A percentile compares a stretch with the other conserved stretches of the same genome.
These are phyloP conservation scores for Aspergillus awamori DNA, from an alignment of 2,329 filamentous ascomycete genomes.

Conservation along the genomic window DNA sequence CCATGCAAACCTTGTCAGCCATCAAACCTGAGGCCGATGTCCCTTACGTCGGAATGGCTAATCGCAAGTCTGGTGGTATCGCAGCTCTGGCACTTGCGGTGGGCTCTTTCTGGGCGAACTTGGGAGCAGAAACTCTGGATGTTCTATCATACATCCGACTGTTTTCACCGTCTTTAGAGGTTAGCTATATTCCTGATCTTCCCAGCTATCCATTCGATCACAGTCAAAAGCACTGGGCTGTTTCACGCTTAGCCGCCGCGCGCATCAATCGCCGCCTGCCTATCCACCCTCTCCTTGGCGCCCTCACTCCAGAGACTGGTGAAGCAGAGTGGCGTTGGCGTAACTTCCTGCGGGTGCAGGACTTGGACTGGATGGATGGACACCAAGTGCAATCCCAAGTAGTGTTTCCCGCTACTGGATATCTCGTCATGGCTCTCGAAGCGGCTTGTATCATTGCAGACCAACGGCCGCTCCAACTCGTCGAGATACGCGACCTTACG, in stretches of 20 bases:
- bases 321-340: slow-evolving; percentile 42
- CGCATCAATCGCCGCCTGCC: not conserved
- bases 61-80: slow-evolving; percentile 2
- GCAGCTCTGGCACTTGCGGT: slow-evolving; percentile 2
- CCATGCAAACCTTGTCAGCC: slow-evolving; percentile 12
- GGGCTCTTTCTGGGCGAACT: slow-evolving; percentile 12
- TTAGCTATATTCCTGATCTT: slow-evolving; percentile 11
- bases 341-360: slow-evolving; percentile 45
- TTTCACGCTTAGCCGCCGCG: not conserved
- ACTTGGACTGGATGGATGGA: slow-evolving; percentile 50
- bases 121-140: not conserved
- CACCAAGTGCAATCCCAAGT: slow-evolving; percentile 38
- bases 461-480: not conserved
- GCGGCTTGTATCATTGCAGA: slow-evolving; percentile 11
- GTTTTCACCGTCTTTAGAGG: not conserved
- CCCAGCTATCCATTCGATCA: slow-evolving; percentile 21
- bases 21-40: slow-evolving; percentile 6
- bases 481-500: slow-evolving; percentile 5
- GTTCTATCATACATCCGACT: not conserved
- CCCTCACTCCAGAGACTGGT: slow-evolving; percentile 3
- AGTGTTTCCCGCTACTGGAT: slow-evolving; percentile 21
- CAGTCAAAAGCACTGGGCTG: slow-evolving; percentile 10
- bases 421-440: slow-evolving; percentile 25
- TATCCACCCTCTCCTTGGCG: slow-evolving; percentile 10
- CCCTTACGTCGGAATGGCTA: slow-evolving; percentile 10